phyloP scores from a whole-genome alignment of 805 yeast species.

The Schizosaccharomyces lindneri region DNA sequence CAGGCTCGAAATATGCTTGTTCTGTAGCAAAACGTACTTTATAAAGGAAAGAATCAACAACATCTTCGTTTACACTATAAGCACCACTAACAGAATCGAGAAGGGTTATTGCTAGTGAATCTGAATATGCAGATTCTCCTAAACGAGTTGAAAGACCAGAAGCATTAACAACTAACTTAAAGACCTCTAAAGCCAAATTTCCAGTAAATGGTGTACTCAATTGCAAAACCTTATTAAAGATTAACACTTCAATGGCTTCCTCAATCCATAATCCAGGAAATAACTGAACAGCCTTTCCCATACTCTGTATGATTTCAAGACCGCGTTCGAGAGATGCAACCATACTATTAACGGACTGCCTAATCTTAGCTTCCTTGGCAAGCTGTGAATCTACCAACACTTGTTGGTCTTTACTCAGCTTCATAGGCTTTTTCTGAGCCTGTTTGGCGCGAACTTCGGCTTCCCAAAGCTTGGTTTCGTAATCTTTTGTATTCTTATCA shows the following conservation, averaged over 20 bases:
- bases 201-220: conserved; percentile 32
- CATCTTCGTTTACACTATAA: background rate
- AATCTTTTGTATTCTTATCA: conserved; percentile 57
- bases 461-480: conserved; percentile 77
- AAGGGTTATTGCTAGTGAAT: background rate
- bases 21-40: background rate
- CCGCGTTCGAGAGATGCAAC: conserved; percentile 23
- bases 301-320: conserved; percentile 25
- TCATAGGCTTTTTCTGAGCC: conserved; percentile 17
- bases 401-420: conserved; percentile 58
- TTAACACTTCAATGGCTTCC: conserved; percentile 23
- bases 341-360: conserved; percentile 21
- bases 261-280: conserved; percentile 53
- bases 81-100: background rate
- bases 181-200: conserved; percentile 69
- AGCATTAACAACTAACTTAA: conserved; percentile 21
- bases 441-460: conserved; percentile 54
- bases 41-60: background rate
- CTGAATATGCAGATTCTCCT: background rate
- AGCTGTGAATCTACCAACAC: conserved; percentile 35
- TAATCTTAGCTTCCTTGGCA: conserved; percentile 30
- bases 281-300: conserved; percentile 33
- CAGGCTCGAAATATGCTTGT: background rate
- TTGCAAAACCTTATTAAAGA: conserved; percentile 22
- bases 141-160: conserved; percentile 17